phyloP scores from a whole-genome alignment of 129 eudicot species.

The Heracleum sosnowskyi region DNA sequence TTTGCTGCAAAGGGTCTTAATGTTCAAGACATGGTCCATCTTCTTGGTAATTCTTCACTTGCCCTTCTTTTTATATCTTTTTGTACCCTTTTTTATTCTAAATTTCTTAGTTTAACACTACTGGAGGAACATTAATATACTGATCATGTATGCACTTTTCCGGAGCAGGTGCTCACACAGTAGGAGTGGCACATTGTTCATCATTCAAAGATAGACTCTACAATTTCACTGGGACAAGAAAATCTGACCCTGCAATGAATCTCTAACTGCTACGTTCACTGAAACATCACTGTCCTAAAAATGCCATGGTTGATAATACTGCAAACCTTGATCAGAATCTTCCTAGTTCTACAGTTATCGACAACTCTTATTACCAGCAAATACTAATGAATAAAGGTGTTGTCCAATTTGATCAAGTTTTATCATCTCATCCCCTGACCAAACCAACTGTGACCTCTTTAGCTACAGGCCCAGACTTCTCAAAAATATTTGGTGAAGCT shows the following conservation, averaged over 20 bases:
- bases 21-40: conserved; percentile 50
- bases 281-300: conserved; percentile 29
- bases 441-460: no score
- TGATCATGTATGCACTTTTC: background rate
- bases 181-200: conserved; percentile 57
- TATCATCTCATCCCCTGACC: no score
- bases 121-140: background rate
- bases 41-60: conserved; percentile 50
- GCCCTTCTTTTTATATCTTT: background rate
- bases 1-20: conserved; percentile 35
- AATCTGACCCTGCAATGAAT: conserved; percentile 56
- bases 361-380: no score
- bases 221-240: no score
- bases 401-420: no score
- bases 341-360: no score
- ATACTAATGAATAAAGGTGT: no score
- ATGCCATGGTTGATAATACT: conserved; percentile 23
- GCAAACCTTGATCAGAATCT: conserved; percentile 42
- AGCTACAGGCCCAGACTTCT: no score
- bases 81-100: no score
- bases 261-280: conserved; percentile 10
- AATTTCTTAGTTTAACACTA: background rate
- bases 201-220: no score
- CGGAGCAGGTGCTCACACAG: conserved; percentile 50
- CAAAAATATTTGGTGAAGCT: no score